Base-by-base conservation (phyloP, 2,329 filamentous ascomycete species). In the Hymenoscyphus repandus region DNA sequence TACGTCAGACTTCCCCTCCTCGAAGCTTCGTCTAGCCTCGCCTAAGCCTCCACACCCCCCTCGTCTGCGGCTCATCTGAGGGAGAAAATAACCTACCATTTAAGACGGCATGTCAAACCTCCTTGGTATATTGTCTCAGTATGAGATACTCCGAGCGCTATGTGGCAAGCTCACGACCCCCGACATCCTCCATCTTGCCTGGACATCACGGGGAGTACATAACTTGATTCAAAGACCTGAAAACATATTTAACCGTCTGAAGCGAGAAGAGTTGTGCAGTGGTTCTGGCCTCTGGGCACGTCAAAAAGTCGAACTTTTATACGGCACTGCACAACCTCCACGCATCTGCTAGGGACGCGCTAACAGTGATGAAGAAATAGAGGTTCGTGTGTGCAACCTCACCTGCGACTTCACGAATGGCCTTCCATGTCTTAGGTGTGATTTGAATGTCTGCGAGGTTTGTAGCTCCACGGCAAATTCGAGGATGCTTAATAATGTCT, bases 321-420 rank as follows among this genome's bases (percentile, higher is more conserved):
- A 38, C 44, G 13, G 5, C 6, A 12, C 15, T 20, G 31, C 2
- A 9, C 17, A 15, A 31, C 31, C 11, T 32, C 12, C 13, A 6
- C 6, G 12, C 17, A 10, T 13, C 6, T 10, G 10, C 4, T 17
- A 12, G 30, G 5, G 22, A 5, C 30, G 5, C 12, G n/a, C 30
- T 18, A 3, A n/a, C 13, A 37, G 27, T 20, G 44, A 46, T 12
- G 44, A 37, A 36, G 44, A 46, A 13, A 11, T 46, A 9, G 44
- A 46, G 13, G 44, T 46, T 17, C 33, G 44, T 7, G 44, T 38
- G 7, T 46, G 20, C 17, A 46, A 46, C n/a, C n/a, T 38, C 12
- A 46, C 36, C 13, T 46, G 44, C 17, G 44, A 46, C 27, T 22
- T 32, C 37, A 20, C 17, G n/a, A 38, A 46, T 46, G 44, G 13